Evolutionary conservation across 495 filamentous ascomycete genomes (phyloP), one percentile per base, ranked within the genome.

Genomic region (Xylaria venustula): DNA sequence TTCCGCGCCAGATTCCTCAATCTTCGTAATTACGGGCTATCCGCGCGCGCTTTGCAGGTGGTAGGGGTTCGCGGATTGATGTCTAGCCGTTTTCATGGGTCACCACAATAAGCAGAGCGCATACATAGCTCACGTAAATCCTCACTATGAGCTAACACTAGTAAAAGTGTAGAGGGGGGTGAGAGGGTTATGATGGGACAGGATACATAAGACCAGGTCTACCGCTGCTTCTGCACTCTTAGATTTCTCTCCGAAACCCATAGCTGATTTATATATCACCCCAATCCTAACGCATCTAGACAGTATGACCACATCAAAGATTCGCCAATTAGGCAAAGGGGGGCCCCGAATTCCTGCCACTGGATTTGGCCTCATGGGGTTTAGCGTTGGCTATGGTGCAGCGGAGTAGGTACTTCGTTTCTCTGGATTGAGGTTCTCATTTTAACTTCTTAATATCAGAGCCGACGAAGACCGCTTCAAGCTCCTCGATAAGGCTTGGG

Each of bases 291-390:
- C 22, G n/a, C n/a, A n/a, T 8, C 1, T 23, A 17, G 17, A n/a
- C 32, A 58, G 19, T 15, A 70, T 67, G 62, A 17, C 62, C 17
- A 47, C 59, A 25, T 56, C 57, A 26, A 48, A 58, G 64, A 2
- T 49, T 48, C 22, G 82, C 75, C 41, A 69, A 30, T 69, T 87
- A 15, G 84, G 84, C 58, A 78, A 72, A 48, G 71, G 82, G 65
- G 86, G 85, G 7, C 83, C 82, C 30, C 58, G 71, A 11, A 79
- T 88, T 23, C 71, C 85, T 8, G 74, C 77, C 37, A 63, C 87
- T 2, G 86, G 86, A 46, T 81, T 80, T 52, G 81, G 83, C 5
- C 61, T 80, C 34, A 84, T 87, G 83, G 80, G 81, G 2, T 22
- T 86, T 45, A 74, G 75, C 42, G 68, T 72, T 3, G 75, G 70